A percentile compares a stretch with the other conserved stretches of the same genome.
phyloP scores from a whole-genome alignment of 2,329 filamentous ascomycete genomes.

The Waltergamsia citrina region DNA sequence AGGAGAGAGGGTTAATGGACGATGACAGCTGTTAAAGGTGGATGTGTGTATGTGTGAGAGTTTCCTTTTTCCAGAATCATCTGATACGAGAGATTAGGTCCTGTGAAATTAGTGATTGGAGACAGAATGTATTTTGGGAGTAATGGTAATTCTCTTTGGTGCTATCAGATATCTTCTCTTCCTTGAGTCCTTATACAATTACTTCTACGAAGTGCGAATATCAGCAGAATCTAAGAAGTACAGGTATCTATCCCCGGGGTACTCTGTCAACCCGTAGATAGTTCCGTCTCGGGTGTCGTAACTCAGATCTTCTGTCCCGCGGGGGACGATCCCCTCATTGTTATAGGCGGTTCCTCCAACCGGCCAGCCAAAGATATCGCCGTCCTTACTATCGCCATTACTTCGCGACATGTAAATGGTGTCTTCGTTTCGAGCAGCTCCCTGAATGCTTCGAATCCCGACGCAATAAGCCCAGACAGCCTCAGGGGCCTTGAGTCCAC shows the following conservation, averaged over 20 bases:
- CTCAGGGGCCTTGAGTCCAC: constrained; percentile 12
- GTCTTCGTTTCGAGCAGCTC: constrained; percentile 17
- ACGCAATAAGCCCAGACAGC: constrained; percentile 21
- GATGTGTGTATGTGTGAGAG: no score
- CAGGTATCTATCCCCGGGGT: not conserved
- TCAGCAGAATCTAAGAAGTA: no score
- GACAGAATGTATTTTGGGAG: no score
- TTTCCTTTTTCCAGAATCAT: no score
- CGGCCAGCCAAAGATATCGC: constrained; percentile 21
- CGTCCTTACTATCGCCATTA: constrained; percentile 13
- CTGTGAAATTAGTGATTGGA: no score
- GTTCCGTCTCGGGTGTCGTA: constrained; percentile 11
- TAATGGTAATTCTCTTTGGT: no score
- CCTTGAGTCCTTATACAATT: no score
- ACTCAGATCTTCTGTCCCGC: constrained; percentile 21
- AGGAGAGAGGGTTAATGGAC: no score
- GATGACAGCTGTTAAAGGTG: no score
- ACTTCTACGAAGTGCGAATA: no score
- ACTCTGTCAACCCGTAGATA: not conserved
- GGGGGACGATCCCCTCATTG: constrained; percentile 12
- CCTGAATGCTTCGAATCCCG: constrained; percentile 20
- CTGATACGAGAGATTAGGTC: no score
- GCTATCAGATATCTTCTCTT: no score
- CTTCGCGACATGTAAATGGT: constrained; percentile 22
- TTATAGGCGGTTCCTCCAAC: constrained; percentile 13